A percentile compares a stretch with the other conserved stretches of the same genome.
These are phyloP conservation scores for Sporothrix schenckii DNA, from an alignment of 2,329 filamentous ascomycete genomes.

Conservation along the genomic window DNA sequence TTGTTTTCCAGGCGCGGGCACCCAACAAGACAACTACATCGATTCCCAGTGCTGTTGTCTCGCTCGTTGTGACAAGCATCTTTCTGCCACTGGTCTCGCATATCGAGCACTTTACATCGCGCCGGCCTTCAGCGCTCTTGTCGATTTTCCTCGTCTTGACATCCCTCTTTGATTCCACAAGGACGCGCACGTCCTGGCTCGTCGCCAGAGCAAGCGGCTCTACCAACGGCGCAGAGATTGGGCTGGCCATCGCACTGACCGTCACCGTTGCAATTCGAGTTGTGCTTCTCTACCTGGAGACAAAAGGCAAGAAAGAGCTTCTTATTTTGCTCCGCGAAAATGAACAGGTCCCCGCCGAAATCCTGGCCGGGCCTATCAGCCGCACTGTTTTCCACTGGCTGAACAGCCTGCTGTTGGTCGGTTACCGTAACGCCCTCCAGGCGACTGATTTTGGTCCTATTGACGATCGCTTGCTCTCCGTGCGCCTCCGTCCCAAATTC, in stretches of 20 bases:
- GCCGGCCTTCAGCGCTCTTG: slow-evolving; percentile 7
- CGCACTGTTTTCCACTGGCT: slow-evolving; percentile 57
- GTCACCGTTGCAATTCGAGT: not conserved
- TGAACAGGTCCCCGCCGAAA: slow-evolving; percentile 38
- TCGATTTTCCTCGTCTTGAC: slow-evolving; percentile 6
- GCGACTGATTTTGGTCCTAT: slow-evolving; percentile 9
- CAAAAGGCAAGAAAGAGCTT: slow-evolving; percentile 14
- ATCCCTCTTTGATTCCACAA: not conserved
- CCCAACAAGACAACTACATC: slow-evolving; percentile 5
- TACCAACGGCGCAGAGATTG: not conserved
- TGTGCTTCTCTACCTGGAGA: slow-evolving; percentile 2
- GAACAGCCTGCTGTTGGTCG: slow-evolving; percentile 54
- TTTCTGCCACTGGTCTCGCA: not conserved
- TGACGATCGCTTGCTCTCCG: slow-evolving; percentile 7
- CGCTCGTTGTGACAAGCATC: not conserved
- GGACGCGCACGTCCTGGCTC: slow-evolving; percentile 3
- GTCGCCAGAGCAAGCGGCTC: not conserved
- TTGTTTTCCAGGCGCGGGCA: not conserved
- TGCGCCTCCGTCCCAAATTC: slow-evolving; percentile 1
- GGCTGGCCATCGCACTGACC: slow-evolving; percentile 2
- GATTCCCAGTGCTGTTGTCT: not conserved
- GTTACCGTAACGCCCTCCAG: slow-evolving; percentile 47
- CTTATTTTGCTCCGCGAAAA: not conserved
- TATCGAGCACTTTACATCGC: slow-evolving; percentile 6
- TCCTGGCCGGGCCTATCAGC: slow-evolving; percentile 52